A percentile compares a stretch with the other conserved stretches of the same genome.
Evolutionary conservation across 75 land plant genomes (phyloP).

Genomic region (Gnetum montanum): DNA sequence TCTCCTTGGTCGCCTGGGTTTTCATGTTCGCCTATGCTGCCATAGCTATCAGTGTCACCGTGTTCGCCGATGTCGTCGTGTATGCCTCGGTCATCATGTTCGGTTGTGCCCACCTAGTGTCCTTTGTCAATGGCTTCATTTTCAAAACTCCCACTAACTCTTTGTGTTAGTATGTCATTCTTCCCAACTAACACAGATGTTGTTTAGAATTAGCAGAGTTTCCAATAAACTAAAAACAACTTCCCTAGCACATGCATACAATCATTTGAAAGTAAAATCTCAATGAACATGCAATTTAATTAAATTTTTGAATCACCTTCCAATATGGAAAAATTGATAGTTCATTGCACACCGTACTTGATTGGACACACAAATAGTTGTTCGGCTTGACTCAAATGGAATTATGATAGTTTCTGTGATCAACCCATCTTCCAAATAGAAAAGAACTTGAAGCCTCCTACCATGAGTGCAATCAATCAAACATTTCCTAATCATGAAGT

Average conservation of each 20-base stretch:
- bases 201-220: neutral
- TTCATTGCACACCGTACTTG: conserved; percentile 98
- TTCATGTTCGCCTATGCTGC: too few species aligned
- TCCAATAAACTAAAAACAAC: neutral
- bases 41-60: too few species aligned
- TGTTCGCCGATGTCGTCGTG: too few species aligned
- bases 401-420: conserved; percentile 83
- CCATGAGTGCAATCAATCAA: conserved; percentile 26
- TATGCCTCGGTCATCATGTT: too few species aligned
- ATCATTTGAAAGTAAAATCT: too few species aligned
- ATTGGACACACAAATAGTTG: conserved; percentile 87
- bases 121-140: too few species aligned
- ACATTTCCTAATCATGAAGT: conserved; percentile 7
- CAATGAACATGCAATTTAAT: neutral
- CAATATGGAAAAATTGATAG: conserved; percentile 91
- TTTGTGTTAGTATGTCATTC: too few species aligned
- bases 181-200: too few species aligned
- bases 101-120: too few species aligned
- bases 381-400: conserved; percentile 52
- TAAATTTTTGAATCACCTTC: conserved; percentile 27
- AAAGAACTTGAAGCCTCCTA: conserved; percentile 71
- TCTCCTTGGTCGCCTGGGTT: too few species aligned
- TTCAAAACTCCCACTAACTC: too few species aligned
- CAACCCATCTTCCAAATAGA: conserved; percentile 47
- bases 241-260: neutral